phyloP scores from a whole-genome alignment of 2,329 filamentous ascomycete genomes.

The Catunica adiposa region DNA sequence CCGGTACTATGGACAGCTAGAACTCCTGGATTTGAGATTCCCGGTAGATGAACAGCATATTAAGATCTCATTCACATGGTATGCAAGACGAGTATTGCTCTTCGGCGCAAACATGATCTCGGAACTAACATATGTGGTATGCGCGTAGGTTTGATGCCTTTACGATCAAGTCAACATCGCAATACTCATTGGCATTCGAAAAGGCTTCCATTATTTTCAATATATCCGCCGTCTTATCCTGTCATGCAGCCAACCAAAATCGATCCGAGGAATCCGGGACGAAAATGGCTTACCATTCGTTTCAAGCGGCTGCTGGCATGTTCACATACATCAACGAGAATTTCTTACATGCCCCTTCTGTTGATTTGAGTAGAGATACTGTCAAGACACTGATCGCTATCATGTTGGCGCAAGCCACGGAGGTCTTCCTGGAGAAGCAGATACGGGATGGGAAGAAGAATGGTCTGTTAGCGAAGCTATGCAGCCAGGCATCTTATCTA shows the following conservation, averaged over 20 bases:
- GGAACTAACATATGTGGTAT: slow-evolving; percentile 15
- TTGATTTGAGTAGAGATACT: slow-evolving; percentile 87
- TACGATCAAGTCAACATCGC: slow-evolving; percentile 90
- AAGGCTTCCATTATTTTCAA: slow-evolving; percentile 99
- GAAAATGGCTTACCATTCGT: slow-evolving; percentile 95
- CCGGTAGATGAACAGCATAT: slow-evolving; percentile 98
- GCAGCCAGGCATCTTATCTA: slow-evolving; percentile 75
- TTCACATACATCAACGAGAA: slow-evolving; percentile 99
- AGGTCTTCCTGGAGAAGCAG: slow-evolving; percentile 95
- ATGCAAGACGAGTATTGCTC: slow-evolving; percentile 17
- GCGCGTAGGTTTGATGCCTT: slow-evolving; percentile 85
- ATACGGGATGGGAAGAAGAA: slow-evolving; percentile 84
- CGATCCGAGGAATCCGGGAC: slow-evolving; percentile 80
- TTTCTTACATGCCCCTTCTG: slow-evolving; percentile 89
- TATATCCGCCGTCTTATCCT: slow-evolving; percentile 90
- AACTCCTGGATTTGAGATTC: slow-evolving; percentile 84
- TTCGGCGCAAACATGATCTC: neutral
- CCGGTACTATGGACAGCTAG: slow-evolving; percentile 92
- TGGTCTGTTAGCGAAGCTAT: slow-evolving; percentile 77
- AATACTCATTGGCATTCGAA: slow-evolving; percentile 93
- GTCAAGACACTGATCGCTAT: slow-evolving; percentile 87
- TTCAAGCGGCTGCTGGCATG: slow-evolving; percentile 96
- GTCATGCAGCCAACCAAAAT: slow-evolving; percentile 85
- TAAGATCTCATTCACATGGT: slow-evolving; percentile 98
- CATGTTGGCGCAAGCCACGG: slow-evolving; percentile 89